These are phyloP conservation scores for Blumeria hordei DNA, from an alignment of 2,329 filamentous ascomycete genomes.

Conservation along the genomic window DNA sequence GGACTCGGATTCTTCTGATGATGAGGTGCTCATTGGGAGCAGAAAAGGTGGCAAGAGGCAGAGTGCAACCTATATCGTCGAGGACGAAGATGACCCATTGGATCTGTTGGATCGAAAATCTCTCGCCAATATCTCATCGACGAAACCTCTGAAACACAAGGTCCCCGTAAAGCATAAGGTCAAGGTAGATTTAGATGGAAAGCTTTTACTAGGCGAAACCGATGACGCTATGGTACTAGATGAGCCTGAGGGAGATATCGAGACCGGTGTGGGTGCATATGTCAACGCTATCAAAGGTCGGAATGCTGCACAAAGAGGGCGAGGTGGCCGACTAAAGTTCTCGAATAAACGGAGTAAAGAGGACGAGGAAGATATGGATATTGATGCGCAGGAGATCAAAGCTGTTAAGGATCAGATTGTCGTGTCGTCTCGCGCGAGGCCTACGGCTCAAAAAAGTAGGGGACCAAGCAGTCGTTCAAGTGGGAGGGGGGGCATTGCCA, in stretches of 20 bases:
- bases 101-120: slow-evolving; percentile 78
- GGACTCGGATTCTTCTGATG: slow-evolving; percentile 37
- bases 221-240: slow-evolving; percentile 41
- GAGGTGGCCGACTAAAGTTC: slow-evolving; percentile 47
- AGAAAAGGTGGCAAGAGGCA: slow-evolving; percentile 30
- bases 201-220: slow-evolving; percentile 45
- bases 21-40: slow-evolving; percentile 24
- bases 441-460: too few species aligned
- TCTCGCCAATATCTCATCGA: slow-evolving; percentile 79
- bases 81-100: slow-evolving; percentile 83
- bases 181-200: slow-evolving; percentile 53
- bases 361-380: slow-evolving; percentile 25
- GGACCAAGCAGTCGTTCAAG: slow-evolving; percentile 4
- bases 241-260: slow-evolving; percentile 19
- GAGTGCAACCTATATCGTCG: slow-evolving; percentile 64
- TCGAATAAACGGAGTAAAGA: slow-evolving; percentile 36
- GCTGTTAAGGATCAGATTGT: slow-evolving; percentile 24
- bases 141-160: slow-evolving; percentile 47
- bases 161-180: slow-evolving; percentile 28
- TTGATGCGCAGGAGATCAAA: slow-evolving; percentile 23
- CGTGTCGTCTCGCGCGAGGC: slow-evolving; percentile 4
- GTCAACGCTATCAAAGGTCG: slow-evolving; percentile 44
- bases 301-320: slow-evolving; percentile 37
- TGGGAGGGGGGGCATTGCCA: slow-evolving; percentile 23
- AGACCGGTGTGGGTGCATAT: slow-evolving; percentile 40